Base-by-base conservation (phyloP, 2,329 filamentous ascomycete species). In the Cercospora beticola region DNA sequence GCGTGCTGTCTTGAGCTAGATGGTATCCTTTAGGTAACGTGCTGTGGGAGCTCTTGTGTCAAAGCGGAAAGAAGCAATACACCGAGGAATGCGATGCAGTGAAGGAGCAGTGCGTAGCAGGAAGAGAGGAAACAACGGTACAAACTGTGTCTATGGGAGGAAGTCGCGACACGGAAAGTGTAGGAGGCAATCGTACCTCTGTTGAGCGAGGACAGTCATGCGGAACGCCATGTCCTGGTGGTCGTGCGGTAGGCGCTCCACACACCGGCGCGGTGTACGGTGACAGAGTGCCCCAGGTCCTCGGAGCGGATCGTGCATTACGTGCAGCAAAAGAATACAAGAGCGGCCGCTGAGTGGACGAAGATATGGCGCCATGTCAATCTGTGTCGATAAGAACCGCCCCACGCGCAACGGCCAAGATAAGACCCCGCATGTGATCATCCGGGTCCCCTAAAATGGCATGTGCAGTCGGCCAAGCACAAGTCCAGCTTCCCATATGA, bases 231-330 rank as follows among this genome's bases (percentile, higher is more conserved):
- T 61, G 64, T 65, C 21, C 33, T 61, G 57, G 64, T 61, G 52
- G 64, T 40, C 59, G 56, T 4, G 21, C 14, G 23, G 28, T 10
- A 28, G 54, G 62, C 54, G 62, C 26, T 56, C 36, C 56, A 26
- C 36, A 5, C 33, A 57, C 33, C 36, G 64, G 57, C 56, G 54
- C 14, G 33, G 26, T 59, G 64, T 65, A 65, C 28, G 26, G 57
- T 66, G 64, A 66, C 64, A 66, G 43, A 56, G 28, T n/a, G 31
- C 30, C 58, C 64, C 57, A 66, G 64, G 43, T 56, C 30, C 40
- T 43, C 58, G 64, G 57, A 62, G 36, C 64, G 64, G 57, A 52
- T 66, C 64, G 64, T 54, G 46, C 64, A 66, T 56, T 61, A 40
- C 64, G 64, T 66, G 64, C 64, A 66, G 64, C 56, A 43, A 21